Conservation (phyloP, 2,329 filamentous ascomycete species). For the Penicillium sp. region DNA sequence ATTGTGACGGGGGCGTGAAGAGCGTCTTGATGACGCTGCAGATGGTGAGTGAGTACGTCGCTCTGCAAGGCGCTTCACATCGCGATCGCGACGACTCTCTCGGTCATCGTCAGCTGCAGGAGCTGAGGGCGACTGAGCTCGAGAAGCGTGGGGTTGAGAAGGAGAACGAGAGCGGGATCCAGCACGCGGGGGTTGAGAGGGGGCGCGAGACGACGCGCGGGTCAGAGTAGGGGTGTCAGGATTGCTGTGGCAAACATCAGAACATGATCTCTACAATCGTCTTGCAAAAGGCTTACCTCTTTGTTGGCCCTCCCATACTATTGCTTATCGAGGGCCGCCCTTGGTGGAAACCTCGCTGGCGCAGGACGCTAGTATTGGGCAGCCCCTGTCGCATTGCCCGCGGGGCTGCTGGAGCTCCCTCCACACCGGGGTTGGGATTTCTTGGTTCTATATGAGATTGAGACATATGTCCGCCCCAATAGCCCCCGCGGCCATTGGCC, state of each 20-base stretch:
- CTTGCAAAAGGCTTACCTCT: constrained; percentile 28
- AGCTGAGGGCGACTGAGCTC: constrained; percentile 4
- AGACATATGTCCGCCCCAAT: constrained; percentile 30
- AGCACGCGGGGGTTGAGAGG: constrained; percentile 23
- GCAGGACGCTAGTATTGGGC: constrained; percentile 75
- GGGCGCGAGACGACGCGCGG: constrained; percentile 28
- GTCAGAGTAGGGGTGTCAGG: constrained; percentile 33
- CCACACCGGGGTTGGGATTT: constrained; percentile 63
- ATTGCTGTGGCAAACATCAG: constrained; percentile 20
- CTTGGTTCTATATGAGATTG: constrained; percentile 39
- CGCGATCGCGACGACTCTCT: constrained; percentile 29
- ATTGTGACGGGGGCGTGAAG: constrained; percentile 56
- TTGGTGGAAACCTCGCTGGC: constrained; percentile 55
- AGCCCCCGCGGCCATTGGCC: constrained; percentile 38
- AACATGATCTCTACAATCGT: background rate
- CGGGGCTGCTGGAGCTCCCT: constrained; percentile 82
- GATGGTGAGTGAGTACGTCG: constrained; percentile 59
- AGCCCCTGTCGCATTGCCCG: constrained; percentile 91
- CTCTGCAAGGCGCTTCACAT: constrained; percentile 31
- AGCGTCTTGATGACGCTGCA: constrained; percentile 57
- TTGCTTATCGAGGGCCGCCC: constrained; percentile 26
- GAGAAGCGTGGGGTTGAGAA: constrained; percentile 4
- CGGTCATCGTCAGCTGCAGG: constrained; percentile 38
- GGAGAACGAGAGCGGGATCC: constrained; percentile 40
- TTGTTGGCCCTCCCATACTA: constrained; percentile 22